phyloP scores from a whole-genome alignment of 345 rosid species.

The Eucalyptus marginata region DNA sequence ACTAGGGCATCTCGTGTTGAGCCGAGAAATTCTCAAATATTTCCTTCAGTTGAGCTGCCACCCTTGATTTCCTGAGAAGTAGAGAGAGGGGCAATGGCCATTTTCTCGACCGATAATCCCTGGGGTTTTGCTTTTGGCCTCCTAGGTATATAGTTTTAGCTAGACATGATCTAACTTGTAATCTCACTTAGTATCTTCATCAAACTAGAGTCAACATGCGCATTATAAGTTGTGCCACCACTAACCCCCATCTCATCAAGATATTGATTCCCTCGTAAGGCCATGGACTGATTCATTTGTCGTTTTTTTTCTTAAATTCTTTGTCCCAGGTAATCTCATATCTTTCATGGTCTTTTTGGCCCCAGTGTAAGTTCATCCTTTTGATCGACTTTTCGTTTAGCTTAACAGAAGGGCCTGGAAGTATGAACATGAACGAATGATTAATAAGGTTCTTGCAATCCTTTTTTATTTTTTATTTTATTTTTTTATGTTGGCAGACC shows the following conservation, averaged over 20 bases:
- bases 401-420: not conserved
- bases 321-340: constrained; percentile 40
- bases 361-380: constrained; percentile 41
- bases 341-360: constrained; percentile 52
- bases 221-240: not conserved
- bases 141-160: constrained; percentile 5
- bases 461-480: not conserved
- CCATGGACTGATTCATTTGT: not conserved
- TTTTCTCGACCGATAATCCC: not conserved
- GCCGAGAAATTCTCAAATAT: not conserved
- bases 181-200: not conserved
- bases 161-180: not conserved
- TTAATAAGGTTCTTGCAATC: not conserved
- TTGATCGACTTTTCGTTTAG: not conserved
- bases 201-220: not conserved
- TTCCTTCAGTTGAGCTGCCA: not conserved
- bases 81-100: not conserved
- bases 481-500: constrained; percentile 33
- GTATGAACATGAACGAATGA: not conserved
- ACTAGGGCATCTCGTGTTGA: not conserved
- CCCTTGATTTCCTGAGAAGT: not conserved
- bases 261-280: not conserved
- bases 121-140: constrained; percentile 6
- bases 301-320: not conserved
- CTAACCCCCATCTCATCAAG: not conserved